Evolutionary conservation across 495 filamentous ascomycete species (phyloP).

Genomic region (Lasiosphaeris hirsuta): DNA sequence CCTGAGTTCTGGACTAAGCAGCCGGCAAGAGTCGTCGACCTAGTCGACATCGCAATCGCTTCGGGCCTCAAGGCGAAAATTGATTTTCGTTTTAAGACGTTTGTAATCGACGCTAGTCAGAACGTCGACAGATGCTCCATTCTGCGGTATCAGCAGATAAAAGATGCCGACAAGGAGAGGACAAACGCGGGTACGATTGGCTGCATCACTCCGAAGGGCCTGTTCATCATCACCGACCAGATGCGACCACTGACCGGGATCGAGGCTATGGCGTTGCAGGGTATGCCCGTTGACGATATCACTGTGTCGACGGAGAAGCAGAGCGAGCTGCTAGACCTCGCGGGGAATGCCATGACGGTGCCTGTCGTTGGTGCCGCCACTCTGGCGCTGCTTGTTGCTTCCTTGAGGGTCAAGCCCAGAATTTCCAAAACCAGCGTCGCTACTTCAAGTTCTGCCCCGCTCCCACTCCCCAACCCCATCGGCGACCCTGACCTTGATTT

Average conservation of each 20-base stretch:
- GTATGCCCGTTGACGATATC: conserved; percentile 61
- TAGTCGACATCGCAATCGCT: conserved; percentile 61
- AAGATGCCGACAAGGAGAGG: no score
- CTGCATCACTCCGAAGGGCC: conserved; percentile 69
- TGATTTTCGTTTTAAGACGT: conserved; percentile 65
- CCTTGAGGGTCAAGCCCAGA: no score
- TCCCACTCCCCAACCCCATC: no score
- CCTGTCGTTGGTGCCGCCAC: conserved; percentile 68
- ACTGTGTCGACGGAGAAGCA: conserved; percentile 62
- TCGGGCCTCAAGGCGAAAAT: conserved; percentile 41
- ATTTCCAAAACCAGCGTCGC: no score
- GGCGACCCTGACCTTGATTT: no score
- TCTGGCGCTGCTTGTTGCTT: conserved; percentile 37
- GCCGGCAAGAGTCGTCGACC: conserved; percentile 61
- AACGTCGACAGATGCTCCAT: conserved; percentile 58
- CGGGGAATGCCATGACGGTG: conserved; percentile 81
- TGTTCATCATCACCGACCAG: conserved; percentile 59
- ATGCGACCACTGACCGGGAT: conserved; percentile 61
- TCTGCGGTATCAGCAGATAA: neutral
- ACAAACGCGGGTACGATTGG: conserved; percentile 58
- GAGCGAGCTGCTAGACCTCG: conserved; percentile 64
- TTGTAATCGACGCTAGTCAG: conserved; percentile 65
- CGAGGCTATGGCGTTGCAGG: conserved; percentile 69
- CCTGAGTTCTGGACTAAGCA: conserved; percentile 14
- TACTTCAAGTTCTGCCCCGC: no score